These are phyloP conservation scores for Auriscalpium orientale DNA, from an alignment of 768 basidiomycete genomes.

Conservation along the genomic window DNA sequence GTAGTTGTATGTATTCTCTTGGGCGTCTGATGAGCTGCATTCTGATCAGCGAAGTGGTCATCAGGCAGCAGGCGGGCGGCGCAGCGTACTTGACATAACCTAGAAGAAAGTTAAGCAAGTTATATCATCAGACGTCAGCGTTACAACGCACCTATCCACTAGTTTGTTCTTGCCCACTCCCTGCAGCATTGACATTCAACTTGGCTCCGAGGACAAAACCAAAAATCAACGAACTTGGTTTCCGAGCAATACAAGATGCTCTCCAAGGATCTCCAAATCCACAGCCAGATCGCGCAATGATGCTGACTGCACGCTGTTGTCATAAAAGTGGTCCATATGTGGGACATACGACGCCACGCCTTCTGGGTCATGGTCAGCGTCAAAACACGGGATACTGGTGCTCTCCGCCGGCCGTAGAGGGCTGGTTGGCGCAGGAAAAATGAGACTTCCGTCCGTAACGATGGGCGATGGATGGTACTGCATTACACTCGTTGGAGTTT, in stretches of 20 bases:
- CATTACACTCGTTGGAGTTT: not conserved
- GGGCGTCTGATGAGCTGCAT: constrained; percentile 51
- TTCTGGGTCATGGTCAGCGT: constrained; percentile 40
- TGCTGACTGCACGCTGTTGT: constrained; percentile 61
- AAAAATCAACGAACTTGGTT: constrained; percentile 42
- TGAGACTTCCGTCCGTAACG: constrained; percentile 29
- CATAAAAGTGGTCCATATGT: constrained; percentile 64
- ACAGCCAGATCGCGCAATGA: constrained; percentile 59
- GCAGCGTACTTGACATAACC: constrained; percentile 45
- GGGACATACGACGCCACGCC: constrained; percentile 54
- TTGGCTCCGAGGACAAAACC: not conserved
- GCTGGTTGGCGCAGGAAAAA: constrained; percentile 39
- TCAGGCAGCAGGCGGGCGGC: not conserved
- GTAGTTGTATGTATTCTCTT: constrained; percentile 63
- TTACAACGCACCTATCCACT: constrained; percentile 42
- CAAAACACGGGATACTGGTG: constrained; percentile 42
- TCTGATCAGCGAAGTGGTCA: constrained; percentile 1
- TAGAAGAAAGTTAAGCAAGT: constrained; percentile 11
- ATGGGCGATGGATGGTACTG: constrained; percentile 45
- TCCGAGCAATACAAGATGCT: constrained; percentile 59
- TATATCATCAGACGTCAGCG: not conserved
- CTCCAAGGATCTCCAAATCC: constrained; percentile 52
- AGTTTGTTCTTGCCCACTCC: constrained; percentile 71
- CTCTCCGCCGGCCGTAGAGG: constrained; percentile 24
- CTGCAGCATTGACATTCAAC: constrained; percentile 20